Percentiles rank a stretch among this genome's conserved stretches.
Evolutionary conservation across 2,329 filamentous ascomycete species (phyloP).

Genomic region (Fusarium verticillioides): DNA sequence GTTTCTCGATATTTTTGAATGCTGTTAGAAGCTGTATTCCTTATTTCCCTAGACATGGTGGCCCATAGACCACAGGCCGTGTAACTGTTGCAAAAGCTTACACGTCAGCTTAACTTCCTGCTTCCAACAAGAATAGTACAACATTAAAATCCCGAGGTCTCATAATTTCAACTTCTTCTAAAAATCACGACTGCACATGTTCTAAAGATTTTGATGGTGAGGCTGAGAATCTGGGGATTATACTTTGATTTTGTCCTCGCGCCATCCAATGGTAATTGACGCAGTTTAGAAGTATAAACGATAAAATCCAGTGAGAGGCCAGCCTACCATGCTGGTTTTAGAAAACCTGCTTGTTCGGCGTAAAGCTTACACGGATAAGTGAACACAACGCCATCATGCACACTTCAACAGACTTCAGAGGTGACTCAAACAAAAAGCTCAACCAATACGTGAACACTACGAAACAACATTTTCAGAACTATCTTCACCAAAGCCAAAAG

Average conservation of each 20-base stretch:
- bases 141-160: not conserved
- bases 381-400: not conserved
- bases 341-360: not conserved
- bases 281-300: not conserved
- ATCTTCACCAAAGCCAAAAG: not conserved
- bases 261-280: not conserved
- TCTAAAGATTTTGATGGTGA: not conserved
- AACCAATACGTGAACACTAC: not conserved
- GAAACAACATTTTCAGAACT: rapidly evolving
- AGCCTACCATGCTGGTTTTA: too few species aligned
- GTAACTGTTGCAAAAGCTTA: not conserved
- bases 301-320: too few species aligned
- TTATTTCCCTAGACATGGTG: rapidly evolving
- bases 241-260: not conserved
- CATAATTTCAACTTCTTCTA: rapidly evolving
- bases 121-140: not conserved
- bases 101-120: too few species aligned
- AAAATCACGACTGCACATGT: too few species aligned
- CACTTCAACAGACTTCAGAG: not conserved
- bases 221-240: not conserved
- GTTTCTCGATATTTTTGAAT: rapidly evolving
- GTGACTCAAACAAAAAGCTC: not conserved
- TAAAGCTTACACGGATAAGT: not conserved
- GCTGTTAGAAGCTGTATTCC: rapidly evolving
- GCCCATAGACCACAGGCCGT: too few species aligned